Base-by-base conservation (phyloP, 192 early-diverging fungal genomes). In the Obelidium mucronatum region DNA sequence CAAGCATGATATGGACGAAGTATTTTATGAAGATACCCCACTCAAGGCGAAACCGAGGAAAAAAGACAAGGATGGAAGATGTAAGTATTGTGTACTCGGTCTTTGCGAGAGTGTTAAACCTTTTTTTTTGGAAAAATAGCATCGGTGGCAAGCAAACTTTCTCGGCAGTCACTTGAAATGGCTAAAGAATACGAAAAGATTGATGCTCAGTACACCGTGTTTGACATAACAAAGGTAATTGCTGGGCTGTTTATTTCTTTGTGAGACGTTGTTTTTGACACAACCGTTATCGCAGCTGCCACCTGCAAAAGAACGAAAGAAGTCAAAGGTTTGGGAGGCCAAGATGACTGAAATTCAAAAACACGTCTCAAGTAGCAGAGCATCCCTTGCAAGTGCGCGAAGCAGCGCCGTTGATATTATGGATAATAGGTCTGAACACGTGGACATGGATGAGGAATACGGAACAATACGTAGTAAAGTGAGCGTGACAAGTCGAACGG, bases 1-100 rank as follows among this genome's bases (percentile, higher is more conserved):
- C 13, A 95, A 96, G 37, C 94, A 98, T 75, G 97, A 99, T 48
- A 80, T 98, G 31, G 96, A 99, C 67, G 97, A 99, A 76, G 86
- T 97, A 39, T 81, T 99, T 40, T 84, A 97, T 28, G 96, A 98
- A 79, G 96, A 97, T 44, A 95, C 96, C 63, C 96, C 97, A 0
- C 87, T 98, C 19, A 91, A 94, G 36, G 91, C 88, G 24, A 92
- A 91, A 68, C 91, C 91, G 42, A 87, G 90, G 13, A 86, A 87
- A 75, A 89, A 84, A 40, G 84, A 80, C 3, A 51, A 48, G 40
- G 30, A 37, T 1, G 42, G 42, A 26, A 40, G 37, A 63, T 35
- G 40, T 74, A 13, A 36, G 60, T 48, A 48, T 8, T 19, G 6
- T 0, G 17, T n/a, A n/a, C n/a, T n/a, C n/a, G n/a, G n/a, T n/a